Conservation (phyloP, 2,329 filamentous ascomycete genomes). For the Pseudogymnoascus sp. region DNA sequence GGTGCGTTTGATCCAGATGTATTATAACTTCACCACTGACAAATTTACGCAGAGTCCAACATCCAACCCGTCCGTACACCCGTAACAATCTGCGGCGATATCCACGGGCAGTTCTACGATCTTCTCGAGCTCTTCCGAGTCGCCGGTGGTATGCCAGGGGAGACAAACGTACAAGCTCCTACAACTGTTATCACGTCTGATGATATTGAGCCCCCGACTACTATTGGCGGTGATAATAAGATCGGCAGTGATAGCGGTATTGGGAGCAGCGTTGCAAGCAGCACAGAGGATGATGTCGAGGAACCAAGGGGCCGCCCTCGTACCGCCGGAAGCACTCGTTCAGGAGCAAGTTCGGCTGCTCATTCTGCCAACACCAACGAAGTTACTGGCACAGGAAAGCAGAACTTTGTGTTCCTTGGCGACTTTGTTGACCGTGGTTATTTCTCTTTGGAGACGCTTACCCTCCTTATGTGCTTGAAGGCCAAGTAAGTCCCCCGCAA, state of each 20-base stretch:
- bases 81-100: slow-evolving; percentile 95
- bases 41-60: slow-evolving; percentile 68
- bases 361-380: slow-evolving; percentile 32
- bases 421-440: slow-evolving; percentile 71
- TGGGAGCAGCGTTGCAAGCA: slow-evolving; percentile 42
- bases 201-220: slow-evolving; percentile 89
- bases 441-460: slow-evolving; percentile 67
- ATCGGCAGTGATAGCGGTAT: slow-evolving; percentile 55
- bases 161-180: slow-evolving; percentile 61
- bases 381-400: slow-evolving; percentile 45
- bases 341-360: slow-evolving; percentile 33
- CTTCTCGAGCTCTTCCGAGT: slow-evolving; percentile 94
- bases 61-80: slow-evolving; percentile 97
- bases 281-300: slow-evolving; percentile 44
- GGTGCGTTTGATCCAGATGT: slow-evolving; percentile 45
- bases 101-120: slow-evolving; percentile 98
- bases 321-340: slow-evolving; percentile 34
- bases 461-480: slow-evolving; percentile 63
- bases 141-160: slow-evolving; percentile 90
- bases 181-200: slow-evolving; percentile 76
- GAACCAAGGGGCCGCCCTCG: slow-evolving; percentile 39
- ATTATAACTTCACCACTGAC: slow-evolving; percentile 17
- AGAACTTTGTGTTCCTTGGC: slow-evolving; percentile 66
- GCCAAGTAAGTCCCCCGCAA: slow-evolving; percentile 47
- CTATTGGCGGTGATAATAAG: slow-evolving; percentile 60